Percentiles rank a stretch among this genome's conserved stretches.
phyloP scores from a whole-genome alignment of 306 rosid species.

The Spatholobus suberectus region DNA sequence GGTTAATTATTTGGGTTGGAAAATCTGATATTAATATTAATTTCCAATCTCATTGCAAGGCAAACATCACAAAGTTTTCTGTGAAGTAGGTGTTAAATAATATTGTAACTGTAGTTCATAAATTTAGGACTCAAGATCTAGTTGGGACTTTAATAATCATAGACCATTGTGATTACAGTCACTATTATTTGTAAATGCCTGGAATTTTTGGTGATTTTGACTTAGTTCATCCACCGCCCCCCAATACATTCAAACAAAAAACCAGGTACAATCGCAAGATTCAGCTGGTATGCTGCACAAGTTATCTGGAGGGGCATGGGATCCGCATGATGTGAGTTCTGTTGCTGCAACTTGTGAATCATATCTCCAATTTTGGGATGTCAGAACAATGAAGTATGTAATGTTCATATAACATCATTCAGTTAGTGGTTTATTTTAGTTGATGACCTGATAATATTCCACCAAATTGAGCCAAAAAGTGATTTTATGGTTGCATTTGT shows the following conservation, averaged over 20 bases:
- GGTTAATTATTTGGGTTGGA: slow-evolving; percentile 31
- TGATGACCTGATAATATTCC: slow-evolving; percentile 6
- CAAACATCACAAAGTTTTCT: not conserved
- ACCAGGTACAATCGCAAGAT: slow-evolving; percentile 85
- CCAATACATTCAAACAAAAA: not conserved
- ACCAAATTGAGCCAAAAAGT: not conserved
- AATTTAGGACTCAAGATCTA: not conserved
- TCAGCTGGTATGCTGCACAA: slow-evolving; percentile 86
- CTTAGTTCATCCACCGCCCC: slow-evolving; percentile 22
- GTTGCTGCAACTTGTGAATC: slow-evolving; percentile 89
- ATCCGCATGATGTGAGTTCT: slow-evolving; percentile 93
- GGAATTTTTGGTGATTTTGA: slow-evolving; percentile 38
- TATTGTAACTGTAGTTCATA: not conserved
- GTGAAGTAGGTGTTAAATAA: slow-evolving; percentile 11
- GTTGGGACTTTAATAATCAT: slow-evolving; percentile 23
- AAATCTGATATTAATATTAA: slow-evolving; percentile 4
- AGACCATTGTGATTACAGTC: not conserved
- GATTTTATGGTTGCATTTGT: not conserved
- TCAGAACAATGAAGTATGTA: slow-evolving; percentile 92
- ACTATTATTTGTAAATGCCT: not conserved
- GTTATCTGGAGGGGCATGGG: slow-evolving; percentile 97
- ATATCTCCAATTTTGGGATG: slow-evolving; percentile 88
- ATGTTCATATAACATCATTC: slow-evolving; percentile 19
- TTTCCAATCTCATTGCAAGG: not conserved
- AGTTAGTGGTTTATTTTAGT: slow-evolving; percentile 30